Base-by-base conservation (phyloP, 176 grass and related monocot genomes). In the Miscanthus lutarioriparius region DNA sequence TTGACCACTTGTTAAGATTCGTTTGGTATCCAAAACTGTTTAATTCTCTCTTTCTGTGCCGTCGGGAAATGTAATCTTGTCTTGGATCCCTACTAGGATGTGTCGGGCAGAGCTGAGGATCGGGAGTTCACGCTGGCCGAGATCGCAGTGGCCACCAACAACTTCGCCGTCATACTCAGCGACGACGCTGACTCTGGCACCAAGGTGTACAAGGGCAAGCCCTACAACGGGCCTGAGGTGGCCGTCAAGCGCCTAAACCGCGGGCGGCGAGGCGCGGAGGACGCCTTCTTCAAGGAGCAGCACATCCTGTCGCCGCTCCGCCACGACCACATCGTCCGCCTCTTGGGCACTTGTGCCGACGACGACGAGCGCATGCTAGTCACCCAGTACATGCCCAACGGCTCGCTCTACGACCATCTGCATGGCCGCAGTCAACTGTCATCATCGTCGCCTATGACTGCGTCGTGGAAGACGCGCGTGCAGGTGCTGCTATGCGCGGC, bases 371-470 rank as follows among this genome's bases (percentile, higher is more conserved):
- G 67, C 67, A 8, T 69, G 17, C 8, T 69, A 0, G 19, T 69
- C 67, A 70, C 36, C 19, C 10, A 40, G 8, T 13, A 12, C 36
- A 40, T 13, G 9, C 1, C 4, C 67, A 40, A 40, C 35, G 67
- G 67, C 20, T 40, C 36, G 4, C 36, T 70, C 36, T 10, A n/a
- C 67, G 67, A 40, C 20, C 67, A 70, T 10, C 36, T 40, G 3
- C 67, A 70, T 4, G 35, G 33, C 3, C 4, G 33, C 33, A 35
- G 33, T 4, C 33, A 33, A 3, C 1, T 37, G 36, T 37, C 36
- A 2, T 32, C 13, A 3, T 12, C 0, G 45, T 33, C 32, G 3
- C 28, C 4, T 0, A 1, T 3, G 32, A 16, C 8, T 0, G 6
- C 1, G 47, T 70, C 36, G 0, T 70, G 67, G 67, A n/a, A 23